Base-by-base conservation (phyloP, 805 yeast species). In the Starmerella geochares region DNA sequence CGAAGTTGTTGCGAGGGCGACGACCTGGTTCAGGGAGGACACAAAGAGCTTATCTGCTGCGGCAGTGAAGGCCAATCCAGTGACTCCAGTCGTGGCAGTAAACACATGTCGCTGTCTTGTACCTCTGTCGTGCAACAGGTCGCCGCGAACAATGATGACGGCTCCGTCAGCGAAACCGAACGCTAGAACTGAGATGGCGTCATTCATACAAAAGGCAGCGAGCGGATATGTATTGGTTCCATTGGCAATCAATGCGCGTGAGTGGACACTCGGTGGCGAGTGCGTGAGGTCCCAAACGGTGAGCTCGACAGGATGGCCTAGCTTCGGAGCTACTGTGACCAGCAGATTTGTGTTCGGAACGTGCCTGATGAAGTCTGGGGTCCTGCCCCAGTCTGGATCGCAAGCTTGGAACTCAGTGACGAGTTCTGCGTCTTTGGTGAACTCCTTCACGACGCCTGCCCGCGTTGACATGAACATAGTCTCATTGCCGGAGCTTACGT, bases 161-260 rank as follows among this genome's bases (percentile, higher is more conserved):
- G 79, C 73, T 2, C 98, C 98, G 63, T 87, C 82, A 13, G 88
- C 81, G 58, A 79, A 85, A 0, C 95, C 95, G 41, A 85, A 67
- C 0, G 83, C 88, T 5, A 83, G 63, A 29, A 84, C 76, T 2
- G 85, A 73, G 53, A 81, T 75, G 52, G 76, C 79, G 1, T 64
- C 57, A 14, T 79, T 73, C 45, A 74, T 66, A 14, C 74, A 71
- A 53, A 83, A 74, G 28, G 84, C 74, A 3, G 92, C 79, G 8
- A 87, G 69, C 0, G 96, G 96, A 57, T 72, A 84, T 2, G 86
- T 76, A 62, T 88, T 86, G 40, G 75, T 73, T 2, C 86, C 92
- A 60, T 84, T 84, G 47, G 74, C 72, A 2, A 54, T 49, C 16
- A 37, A 4, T 10, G 47, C 35, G 6, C 51, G 52, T 11, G 58